Base-by-base conservation (phyloP, 2,329 filamentous ascomycete species). In the Cercospora canescens region DNA sequence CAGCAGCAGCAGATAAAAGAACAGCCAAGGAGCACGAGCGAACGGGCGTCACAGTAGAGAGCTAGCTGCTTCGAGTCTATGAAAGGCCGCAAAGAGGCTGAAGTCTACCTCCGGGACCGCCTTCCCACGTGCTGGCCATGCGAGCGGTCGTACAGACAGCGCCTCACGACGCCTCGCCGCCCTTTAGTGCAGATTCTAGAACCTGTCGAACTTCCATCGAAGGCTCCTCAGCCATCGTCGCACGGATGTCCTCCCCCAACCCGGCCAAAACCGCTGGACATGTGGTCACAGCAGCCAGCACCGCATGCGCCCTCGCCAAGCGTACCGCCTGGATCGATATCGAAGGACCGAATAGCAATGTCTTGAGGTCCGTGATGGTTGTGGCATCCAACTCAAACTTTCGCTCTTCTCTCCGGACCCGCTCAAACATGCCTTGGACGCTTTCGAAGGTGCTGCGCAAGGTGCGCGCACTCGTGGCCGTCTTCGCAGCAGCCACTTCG, bases 241-340 rank as follows among this genome's bases (percentile, higher is more conserved):
- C 66, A 26, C 59, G 56, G 34, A 76, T 63, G 4, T 68, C 66
- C 39, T 52, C 63, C n/a, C 64, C 58, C 57, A 74, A 45, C 48
- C 60, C 68, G n/a, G 54, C 37, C 34, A 48, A 65, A 52, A 72
- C 41, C 50, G 56, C 24, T 18, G 66, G 64, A n/a, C 65, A 70
- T 21, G 67, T 64, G 55, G 64, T 63, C 45, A 64, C 65, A n/a
- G 70, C 64, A 30, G 71, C 70, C 35, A 69, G 58, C 21, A 76
- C 63, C 16, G 75, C 72, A 50, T 75, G 72, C 26, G 74, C 75
- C 56, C 75, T 65, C 32, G 69, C 62, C 60, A 76, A 62, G 14
- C 74, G 69, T 32, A 77, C 34, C 21, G 72, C 73, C 65, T 77
- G 74, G 16, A 72, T 73, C 16, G 67, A 66, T 30, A 72, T 65